These are phyloP conservation scores for Microstegium vimineum DNA, from an alignment of 176 grass and related monocot species.

Conservation along the genomic window DNA sequence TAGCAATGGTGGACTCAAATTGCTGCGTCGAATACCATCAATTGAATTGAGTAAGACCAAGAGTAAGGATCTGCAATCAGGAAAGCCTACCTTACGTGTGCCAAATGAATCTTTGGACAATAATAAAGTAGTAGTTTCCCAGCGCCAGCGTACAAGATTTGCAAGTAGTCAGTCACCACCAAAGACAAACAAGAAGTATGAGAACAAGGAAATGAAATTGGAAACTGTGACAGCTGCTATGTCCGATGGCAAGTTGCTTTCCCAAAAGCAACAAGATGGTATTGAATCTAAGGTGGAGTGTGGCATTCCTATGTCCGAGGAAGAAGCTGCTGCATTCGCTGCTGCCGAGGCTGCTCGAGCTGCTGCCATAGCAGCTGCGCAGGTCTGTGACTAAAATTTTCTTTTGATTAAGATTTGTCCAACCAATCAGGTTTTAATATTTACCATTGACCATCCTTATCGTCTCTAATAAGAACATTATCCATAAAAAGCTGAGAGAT, in stretches of 20 bases:
- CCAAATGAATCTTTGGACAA: slow-evolving; percentile 41
- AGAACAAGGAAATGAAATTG: slow-evolving; percentile 58
- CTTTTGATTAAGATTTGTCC: slow-evolving; percentile 1
- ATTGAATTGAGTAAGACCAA: slow-evolving; percentile 54
- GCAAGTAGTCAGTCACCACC: slow-evolving; percentile 9
- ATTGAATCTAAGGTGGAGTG: slow-evolving; percentile 36
- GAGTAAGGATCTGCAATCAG: slow-evolving; percentile 45
- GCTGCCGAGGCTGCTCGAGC: slow-evolving; percentile 85
- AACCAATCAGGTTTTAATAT: background rate
- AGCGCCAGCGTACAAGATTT: background rate
- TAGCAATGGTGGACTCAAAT: slow-evolving; percentile 67
- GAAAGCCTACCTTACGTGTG: slow-evolving; percentile 34
- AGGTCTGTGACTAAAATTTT: slow-evolving; percentile 45
- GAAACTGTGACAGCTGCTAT: slow-evolving; percentile 35
- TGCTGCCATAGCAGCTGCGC: slow-evolving; percentile 83
- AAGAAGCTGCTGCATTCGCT: slow-evolving; percentile 87
- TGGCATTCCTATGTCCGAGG: slow-evolving; percentile 58
- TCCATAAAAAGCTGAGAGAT: background rate
- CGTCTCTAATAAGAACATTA: background rate
- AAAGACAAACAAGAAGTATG: slow-evolving; percentile 50
- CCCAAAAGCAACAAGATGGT: slow-evolving; percentile 39
- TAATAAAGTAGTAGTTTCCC: slow-evolving; percentile 27
- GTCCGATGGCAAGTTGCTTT: slow-evolving; percentile 53
- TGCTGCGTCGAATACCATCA: slow-evolving; percentile 50
- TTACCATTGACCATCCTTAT: background rate